Evolutionary conservation across 768 basidiomycete species (phyloP), one percentile per base, ranked within the genome.

Genomic region (Russula abietina): DNA sequence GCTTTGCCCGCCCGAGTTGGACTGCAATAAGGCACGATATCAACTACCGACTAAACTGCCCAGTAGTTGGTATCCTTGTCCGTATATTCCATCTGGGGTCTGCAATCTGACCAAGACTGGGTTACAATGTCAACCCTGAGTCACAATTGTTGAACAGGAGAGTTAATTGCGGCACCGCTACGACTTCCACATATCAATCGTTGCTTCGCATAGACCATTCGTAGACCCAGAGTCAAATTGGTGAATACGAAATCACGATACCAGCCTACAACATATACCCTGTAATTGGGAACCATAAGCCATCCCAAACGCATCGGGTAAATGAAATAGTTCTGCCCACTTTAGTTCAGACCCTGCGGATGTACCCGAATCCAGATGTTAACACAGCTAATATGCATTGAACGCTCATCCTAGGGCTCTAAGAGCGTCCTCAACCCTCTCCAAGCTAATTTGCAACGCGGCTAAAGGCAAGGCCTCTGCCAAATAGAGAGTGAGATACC

Each of bases 391-490:
- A 30, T 36, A 36, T 36, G 36, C 17, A 39, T 30, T 32, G 33
- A 24, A 22, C 8, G 26, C 16, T 55, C 51, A 46, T 41, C n/a
- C 11, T 14, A 49, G 48, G 16, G 53, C 45, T 30, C 53, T 54
- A n/a, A 69, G 19, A 16, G 68, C 67, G 14, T 50, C 61, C 8
- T 68, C 68, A 22, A 68, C 56, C 56, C 68, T 62, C 46, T 68
- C 55, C 22, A 68, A n/a, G 57, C 62, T 60, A 10, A 61, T 66
- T 43, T 69, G 60, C 53, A 69, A 30, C 9, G 63, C 57, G 9
- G 24, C 67, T 33, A 68, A 55, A 36, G 64, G 46, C 4, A 71
- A 55, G 1, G 50, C 53, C 6, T 48, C 65, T 67, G 67, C 26
- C 68, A 39, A 69, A 65, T 70, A 68, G 66, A 68, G 2, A 57